Evolutionary conservation across 1,284 basidiomycete species (phyloP).

Genomic region (Apiotrichum sp.): DNA sequence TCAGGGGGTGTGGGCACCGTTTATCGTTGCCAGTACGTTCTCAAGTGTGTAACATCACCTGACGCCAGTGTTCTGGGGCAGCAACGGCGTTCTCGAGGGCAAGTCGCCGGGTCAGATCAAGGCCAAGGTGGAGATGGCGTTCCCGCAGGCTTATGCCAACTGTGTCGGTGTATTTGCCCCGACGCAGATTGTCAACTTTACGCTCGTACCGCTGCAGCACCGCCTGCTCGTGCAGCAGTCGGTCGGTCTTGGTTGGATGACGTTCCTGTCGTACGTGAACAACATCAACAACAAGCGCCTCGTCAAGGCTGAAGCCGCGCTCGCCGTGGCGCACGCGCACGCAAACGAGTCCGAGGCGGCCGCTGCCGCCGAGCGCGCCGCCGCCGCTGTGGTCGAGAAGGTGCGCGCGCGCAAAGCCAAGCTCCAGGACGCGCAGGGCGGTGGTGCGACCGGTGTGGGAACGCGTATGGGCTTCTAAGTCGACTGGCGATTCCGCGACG

Average conservation of each 20-base stretch:
- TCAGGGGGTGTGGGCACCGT: conserved; percentile 18
- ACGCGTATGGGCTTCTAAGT: conserved; percentile 26
- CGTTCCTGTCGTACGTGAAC: conserved; percentile 36
- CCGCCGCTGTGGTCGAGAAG: conserved; percentile 20
- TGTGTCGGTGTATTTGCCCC: conserved; percentile 62
- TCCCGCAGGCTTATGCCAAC: conserved; percentile 33
- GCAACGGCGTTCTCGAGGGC: conserved; percentile 41
- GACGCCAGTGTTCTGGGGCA: conserved; percentile 34
- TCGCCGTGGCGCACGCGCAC: conserved; percentile 19
- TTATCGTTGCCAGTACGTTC: conserved; percentile 15
- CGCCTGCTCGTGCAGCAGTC: conserved; percentile 70
- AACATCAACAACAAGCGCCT: conserved; percentile 35
- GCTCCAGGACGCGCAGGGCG: conserved; percentile 24
- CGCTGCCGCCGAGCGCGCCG: conserved; percentile 7
- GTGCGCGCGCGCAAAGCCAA: conserved; percentile 20
- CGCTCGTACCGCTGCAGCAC: conserved; percentile 68
- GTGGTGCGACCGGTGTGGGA: conserved; percentile 30
- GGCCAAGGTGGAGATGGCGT: conserved; percentile 37
- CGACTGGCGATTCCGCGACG: too few species aligned
- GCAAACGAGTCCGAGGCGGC: neutral
- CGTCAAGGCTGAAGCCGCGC: conserved; percentile 14
- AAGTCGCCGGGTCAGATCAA: conserved; percentile 32
- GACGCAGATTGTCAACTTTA: conserved; percentile 74
- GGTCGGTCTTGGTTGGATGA: conserved; percentile 72
- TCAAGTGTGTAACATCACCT: neutral